Evolutionary conservation across 257 asterid genomes (phyloP), one percentile per base, ranked within the genome.

Genomic region (Marsdenia floribunda): DNA sequence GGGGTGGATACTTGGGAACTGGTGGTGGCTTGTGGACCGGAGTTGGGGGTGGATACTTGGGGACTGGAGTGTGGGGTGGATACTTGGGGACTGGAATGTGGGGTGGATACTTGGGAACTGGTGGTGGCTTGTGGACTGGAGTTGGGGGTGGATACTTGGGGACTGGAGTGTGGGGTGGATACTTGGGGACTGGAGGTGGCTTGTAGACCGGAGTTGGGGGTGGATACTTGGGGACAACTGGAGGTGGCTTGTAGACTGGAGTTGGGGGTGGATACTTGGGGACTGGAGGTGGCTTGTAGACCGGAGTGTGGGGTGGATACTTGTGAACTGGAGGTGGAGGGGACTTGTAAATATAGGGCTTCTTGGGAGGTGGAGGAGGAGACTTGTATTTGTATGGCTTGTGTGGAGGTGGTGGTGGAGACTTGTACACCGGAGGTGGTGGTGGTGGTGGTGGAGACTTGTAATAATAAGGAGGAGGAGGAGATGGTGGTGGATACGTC

Each of bases 371-470:
- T 12, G 42, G 42, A 7, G 69, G 69, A 4, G 69, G 72, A 0
- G 67, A 37, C 49, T 44, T 44, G 8, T 40, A 40, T 40, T 40
- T 8, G 4, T 35, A 24, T 0, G 46, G 7, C 0, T 40, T 40
- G 0, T 40, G 6, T 0, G 68, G 40, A 2, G 70, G 21, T 24
- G 69, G 49, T 3, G 70, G 50, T 3, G 49, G 66, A 24, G 40
- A 66, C 71, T 38, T 66, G 26, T 67, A 21, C 3, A 6, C 14
- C 3, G 10, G 12, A 8, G 64, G 33, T 8, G 68, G 68, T 12
- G 68, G n/a, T 12, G 67, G 71, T 6, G 71, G 71, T 12, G 68
- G 68, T 13, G 63, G 69, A 64, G 40, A 64, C 44, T 64, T 64
- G 69, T 64, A 64, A 26, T 66, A 21, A 37, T 37, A 6, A 18